These are phyloP conservation scores for Amphichorda felina DNA, from an alignment of 2,329 filamentous ascomycete genomes.

Conservation along the genomic window DNA sequence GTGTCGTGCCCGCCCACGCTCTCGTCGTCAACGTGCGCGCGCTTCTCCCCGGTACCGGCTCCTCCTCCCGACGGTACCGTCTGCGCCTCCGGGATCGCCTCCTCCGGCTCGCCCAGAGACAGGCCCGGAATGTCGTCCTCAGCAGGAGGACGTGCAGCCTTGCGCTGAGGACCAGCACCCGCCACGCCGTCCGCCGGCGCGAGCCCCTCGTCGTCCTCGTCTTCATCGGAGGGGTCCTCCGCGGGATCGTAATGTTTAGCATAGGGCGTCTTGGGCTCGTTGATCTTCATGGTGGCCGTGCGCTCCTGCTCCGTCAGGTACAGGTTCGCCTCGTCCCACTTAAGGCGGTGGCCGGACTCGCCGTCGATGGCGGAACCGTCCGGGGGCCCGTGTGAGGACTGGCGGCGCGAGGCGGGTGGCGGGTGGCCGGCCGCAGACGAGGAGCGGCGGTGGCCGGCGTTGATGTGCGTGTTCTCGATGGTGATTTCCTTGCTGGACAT, in stretches of 20 bases:
- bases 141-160: constrained; percentile 25
- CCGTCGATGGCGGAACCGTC: neutral
- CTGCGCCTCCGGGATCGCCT: constrained; percentile 41
- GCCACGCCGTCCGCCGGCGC: constrained; percentile 9
- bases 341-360: constrained; percentile 55
- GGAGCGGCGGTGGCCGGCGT: constrained; percentile 81
- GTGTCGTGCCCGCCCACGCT: constrained; percentile 47
- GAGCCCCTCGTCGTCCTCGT: constrained; percentile 45
- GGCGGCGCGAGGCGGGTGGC: constrained; percentile 51
- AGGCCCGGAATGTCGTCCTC: constrained; percentile 81
- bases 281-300: constrained; percentile 95
- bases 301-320: constrained; percentile 96
- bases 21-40: constrained; percentile 67
- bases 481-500: constrained; percentile 75
- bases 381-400: constrained; percentile 9
- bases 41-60: constrained; percentile 44
- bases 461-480: constrained; percentile 86
- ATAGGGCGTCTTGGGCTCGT: constrained; percentile 96
- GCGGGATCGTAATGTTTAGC: constrained; percentile 82
- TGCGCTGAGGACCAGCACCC: constrained; percentile 13
- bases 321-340: constrained; percentile 98
- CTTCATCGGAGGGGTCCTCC: constrained; percentile 79
- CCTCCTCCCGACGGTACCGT: constrained; percentile 20
- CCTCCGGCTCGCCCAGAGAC: constrained; percentile 86
- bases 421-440: constrained; percentile 48